Evolutionary conservation across 129 eudicot species (phyloP).

Genomic region (Arctium lappa): DNA sequence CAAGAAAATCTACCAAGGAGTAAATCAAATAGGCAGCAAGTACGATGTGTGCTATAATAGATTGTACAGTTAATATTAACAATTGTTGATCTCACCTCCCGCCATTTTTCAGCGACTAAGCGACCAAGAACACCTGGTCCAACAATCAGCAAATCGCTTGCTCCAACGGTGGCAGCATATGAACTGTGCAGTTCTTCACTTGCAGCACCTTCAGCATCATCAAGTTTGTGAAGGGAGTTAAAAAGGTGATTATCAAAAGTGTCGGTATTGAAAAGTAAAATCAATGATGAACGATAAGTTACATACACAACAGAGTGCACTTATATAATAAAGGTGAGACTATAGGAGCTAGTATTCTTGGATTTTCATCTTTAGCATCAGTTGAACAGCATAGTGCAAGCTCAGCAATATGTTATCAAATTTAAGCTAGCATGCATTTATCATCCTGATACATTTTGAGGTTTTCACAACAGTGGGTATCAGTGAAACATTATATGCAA

Average conservation of each 20-base stretch:
- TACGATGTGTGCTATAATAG: not conserved
- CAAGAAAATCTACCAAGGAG: not conserved
- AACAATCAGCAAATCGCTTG: conserved; percentile 81
- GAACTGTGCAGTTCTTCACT: conserved; percentile 42
- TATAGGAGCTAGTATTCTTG: not conserved
- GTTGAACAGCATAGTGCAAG: not conserved
- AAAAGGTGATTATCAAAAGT: not conserved
- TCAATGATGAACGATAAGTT: not conserved
- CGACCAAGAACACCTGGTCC: conserved; percentile 98
- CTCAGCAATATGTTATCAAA: not conserved
- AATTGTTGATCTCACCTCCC: conserved; percentile 40
- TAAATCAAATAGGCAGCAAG: not conserved
- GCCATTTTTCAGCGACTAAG: conserved; percentile 84
- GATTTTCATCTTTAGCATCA: not conserved
- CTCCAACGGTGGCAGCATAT: conserved; percentile 48
- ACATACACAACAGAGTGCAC: not conserved
- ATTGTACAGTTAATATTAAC: not conserved
- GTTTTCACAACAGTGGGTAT: not conserved
- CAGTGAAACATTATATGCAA: not conserved
- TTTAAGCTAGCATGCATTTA: not conserved
- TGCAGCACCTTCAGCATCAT: conserved; percentile 45
- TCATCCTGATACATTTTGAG: not conserved
- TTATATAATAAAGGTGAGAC: not conserved
- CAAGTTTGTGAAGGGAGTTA: conserved; percentile 13
- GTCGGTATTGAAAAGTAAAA: conserved; percentile 1